These are phyloP conservation scores for Cucurbita ficifolia DNA, from an alignment of 306 rosid genomes.

Conservation along the genomic window DNA sequence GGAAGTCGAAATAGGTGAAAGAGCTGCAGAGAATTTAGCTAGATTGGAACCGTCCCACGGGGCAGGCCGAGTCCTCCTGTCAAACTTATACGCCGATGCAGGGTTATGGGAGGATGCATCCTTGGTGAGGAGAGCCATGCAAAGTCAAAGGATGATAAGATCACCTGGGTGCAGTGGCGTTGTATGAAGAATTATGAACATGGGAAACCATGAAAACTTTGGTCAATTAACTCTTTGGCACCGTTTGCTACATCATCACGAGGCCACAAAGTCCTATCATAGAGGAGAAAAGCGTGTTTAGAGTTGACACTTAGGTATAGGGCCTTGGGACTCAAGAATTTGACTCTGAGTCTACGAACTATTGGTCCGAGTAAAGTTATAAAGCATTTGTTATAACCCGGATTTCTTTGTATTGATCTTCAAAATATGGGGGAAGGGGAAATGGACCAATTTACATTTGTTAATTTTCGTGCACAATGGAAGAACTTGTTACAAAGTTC, in stretches of 20 bases:
- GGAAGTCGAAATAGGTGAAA: slow-evolving; percentile 60
- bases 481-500: not conserved
- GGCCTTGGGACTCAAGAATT: no score
- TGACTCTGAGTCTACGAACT: no score
- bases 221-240: not conserved
- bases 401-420: not conserved
- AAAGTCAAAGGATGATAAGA: slow-evolving; percentile 31
- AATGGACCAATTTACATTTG: not conserved
- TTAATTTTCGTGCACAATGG: not conserved
- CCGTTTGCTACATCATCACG: no score
- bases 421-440: not conserved
- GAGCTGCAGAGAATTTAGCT: slow-evolving; percentile 56
- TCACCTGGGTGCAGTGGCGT: slow-evolving; percentile 67
- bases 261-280: no score
- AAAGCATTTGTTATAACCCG: not conserved
- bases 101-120: slow-evolving; percentile 83
- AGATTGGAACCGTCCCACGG: slow-evolving; percentile 66
- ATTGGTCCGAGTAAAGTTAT: not conserved
- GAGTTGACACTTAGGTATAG: no score
- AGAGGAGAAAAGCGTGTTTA: no score
- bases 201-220: not conserved
- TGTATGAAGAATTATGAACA: slow-evolving; percentile 15
- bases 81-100: slow-evolving; percentile 71
- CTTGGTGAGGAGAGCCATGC: slow-evolving; percentile 41
- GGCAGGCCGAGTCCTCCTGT: slow-evolving; percentile 56